These are phyloP conservation scores for Picochlorum sp. DNA, from an alignment of 139 green algal genomes.

Conservation along the genomic window DNA sequence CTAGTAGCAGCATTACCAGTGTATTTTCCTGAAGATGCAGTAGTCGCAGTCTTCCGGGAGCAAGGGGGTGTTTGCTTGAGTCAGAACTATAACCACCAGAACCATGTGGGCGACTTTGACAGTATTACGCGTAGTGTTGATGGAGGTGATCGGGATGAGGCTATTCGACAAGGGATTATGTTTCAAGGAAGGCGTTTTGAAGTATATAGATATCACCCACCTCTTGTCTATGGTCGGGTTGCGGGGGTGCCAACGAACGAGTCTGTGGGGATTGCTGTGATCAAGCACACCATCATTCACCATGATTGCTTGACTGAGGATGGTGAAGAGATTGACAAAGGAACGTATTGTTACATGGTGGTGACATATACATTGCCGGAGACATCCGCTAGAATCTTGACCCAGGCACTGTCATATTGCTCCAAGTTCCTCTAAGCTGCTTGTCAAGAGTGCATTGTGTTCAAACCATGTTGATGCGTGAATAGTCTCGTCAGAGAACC, in stretches of 20 bases:
- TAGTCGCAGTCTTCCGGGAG: too few species aligned
- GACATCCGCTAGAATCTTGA: slow-evolving; percentile 52
- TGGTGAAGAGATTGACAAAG: neutral
- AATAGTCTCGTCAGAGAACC: slow-evolving; percentile 3
- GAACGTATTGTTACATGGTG: neutral
- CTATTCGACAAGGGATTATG: slow-evolving; percentile 20
- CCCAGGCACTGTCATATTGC: slow-evolving; percentile 47
- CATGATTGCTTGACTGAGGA: too few species aligned
- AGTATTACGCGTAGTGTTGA: too few species aligned
- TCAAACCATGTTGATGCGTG: slow-evolving; percentile 16
- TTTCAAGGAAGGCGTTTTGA: slow-evolving; percentile 31
- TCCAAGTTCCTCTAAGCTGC: neutral
- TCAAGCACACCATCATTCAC: too few species aligned
- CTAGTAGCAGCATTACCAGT: too few species aligned
- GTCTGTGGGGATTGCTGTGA: slow-evolving; percentile 46
- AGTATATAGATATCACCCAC: slow-evolving; percentile 57
- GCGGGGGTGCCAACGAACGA: slow-evolving; percentile 32
- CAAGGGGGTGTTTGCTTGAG: too few species aligned
- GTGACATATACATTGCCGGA: slow-evolving; percentile 49
- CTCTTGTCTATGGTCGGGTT: slow-evolving; percentile 64
- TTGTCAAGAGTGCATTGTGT: slow-evolving; percentile 6
- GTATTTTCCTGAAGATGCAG: too few species aligned
- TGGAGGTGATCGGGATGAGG: slow-evolving; percentile 24
- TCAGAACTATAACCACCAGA: too few species aligned
- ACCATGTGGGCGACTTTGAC: too few species aligned